Evolutionary conservation across 129 eudicot species (phyloP).

Genomic region (Ambrosia artemisiifolia): DNA sequence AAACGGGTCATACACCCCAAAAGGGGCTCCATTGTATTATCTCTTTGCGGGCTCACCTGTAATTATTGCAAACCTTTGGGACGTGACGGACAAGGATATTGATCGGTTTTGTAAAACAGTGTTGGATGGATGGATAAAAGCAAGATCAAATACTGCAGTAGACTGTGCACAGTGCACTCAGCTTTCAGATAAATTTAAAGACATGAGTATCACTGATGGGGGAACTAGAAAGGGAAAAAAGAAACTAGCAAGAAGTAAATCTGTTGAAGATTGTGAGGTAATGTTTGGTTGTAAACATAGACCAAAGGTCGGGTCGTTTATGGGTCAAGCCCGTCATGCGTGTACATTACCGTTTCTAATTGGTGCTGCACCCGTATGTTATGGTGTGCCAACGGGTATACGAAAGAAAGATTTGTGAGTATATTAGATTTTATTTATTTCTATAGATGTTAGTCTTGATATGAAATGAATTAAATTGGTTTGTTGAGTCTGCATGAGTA

Average conservation of each 20-base stretch:
- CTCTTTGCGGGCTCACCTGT: constrained; percentile 87
- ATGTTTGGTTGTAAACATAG: constrained; percentile 46
- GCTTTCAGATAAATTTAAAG: constrained; percentile 35
- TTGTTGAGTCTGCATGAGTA: constrained; percentile 11
- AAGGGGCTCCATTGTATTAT: constrained; percentile 74
- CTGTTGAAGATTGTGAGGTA: constrained; percentile 20
- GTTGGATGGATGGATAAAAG: constrained; percentile 70
- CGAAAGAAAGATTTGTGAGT: constrained; percentile 31
- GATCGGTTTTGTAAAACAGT: constrained; percentile 90
- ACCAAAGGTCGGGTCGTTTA: constrained; percentile 73
- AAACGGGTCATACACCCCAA: constrained; percentile 70
- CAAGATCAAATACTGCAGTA: constrained; percentile 46
- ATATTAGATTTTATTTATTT: constrained; percentile 13
- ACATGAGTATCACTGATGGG: constrained; percentile 35
- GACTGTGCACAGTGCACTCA: constrained; percentile 53
- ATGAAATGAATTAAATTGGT: constrained; percentile 21
- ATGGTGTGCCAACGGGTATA: constrained; percentile 96
- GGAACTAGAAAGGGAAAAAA: constrained; percentile 39
- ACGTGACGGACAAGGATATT: constrained; percentile 92
- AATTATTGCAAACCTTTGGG: constrained; percentile 92
- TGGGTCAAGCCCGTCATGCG: constrained; percentile 80
- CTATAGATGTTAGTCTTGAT: constrained; percentile 11
- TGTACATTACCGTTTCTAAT: constrained; percentile 66
- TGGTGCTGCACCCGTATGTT: constrained; percentile 95
- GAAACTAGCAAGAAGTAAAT: constrained; percentile 22